These are phyloP conservation scores for Thelonectria blattea DNA, from an alignment of 2,329 filamentous ascomycete genomes.

Conservation along the genomic window DNA sequence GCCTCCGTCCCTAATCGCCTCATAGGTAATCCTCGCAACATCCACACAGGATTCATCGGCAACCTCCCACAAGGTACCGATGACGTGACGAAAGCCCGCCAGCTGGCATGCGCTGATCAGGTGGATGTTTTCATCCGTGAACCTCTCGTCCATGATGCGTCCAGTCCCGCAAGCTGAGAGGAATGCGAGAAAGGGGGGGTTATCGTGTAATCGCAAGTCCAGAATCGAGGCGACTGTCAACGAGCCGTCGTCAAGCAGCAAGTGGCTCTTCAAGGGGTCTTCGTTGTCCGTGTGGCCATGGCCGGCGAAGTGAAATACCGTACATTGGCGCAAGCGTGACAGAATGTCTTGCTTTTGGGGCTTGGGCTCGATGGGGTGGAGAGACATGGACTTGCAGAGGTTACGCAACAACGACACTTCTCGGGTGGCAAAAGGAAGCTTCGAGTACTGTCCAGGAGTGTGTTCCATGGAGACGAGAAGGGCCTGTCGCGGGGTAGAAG, in stretches of 20 bases:
- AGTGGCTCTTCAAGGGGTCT: slow-evolving; percentile 20
- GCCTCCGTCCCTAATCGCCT: too few species aligned
- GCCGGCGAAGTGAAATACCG: slow-evolving; percentile 52
- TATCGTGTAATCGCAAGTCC: slow-evolving; percentile 22
- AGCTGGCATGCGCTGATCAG: too few species aligned
- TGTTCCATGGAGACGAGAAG: background rate
- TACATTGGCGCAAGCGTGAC: slow-evolving; percentile 30
- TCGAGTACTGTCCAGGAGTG: background rate
- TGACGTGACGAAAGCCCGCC: too few species aligned
- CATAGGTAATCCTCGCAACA: too few species aligned
- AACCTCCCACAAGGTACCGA: too few species aligned
- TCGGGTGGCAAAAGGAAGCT: background rate
- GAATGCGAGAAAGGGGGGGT: slow-evolving; percentile 43
- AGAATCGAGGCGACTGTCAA: slow-evolving; percentile 13
- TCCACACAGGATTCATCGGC: too few species aligned
- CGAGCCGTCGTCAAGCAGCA: slow-evolving; percentile 21
- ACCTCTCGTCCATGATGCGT: slow-evolving; percentile 25
- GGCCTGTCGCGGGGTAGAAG: background rate
- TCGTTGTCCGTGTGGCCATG: slow-evolving; percentile 35
- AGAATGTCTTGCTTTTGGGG: slow-evolving; percentile 34
- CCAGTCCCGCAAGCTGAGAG: slow-evolving; percentile 48
- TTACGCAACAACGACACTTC: slow-evolving; percentile 4
- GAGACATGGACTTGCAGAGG: slow-evolving; percentile 13
- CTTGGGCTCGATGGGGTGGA: slow-evolving; percentile 3
- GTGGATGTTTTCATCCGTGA: slow-evolving; percentile 42